A percentile compares a stretch with the other conserved stretches of the same genome.
phyloP scores from a whole-genome alignment of 805 yeast genomes.

The Saccharomycopsis fodiens region DNA sequence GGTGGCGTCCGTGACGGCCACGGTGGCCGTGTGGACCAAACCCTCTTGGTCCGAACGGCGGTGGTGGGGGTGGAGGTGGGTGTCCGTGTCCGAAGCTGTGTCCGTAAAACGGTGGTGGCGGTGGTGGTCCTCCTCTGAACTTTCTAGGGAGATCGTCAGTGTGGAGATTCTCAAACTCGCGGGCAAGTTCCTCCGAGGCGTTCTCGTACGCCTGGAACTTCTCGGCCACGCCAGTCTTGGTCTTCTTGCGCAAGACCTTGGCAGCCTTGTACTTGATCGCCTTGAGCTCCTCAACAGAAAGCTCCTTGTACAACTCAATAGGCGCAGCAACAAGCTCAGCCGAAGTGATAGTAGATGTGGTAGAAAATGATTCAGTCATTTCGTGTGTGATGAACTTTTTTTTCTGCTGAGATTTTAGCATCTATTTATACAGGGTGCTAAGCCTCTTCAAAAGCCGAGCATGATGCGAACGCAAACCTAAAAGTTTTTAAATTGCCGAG shows the following conservation, averaged over 20 bases:
- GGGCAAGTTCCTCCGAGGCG: background rate
- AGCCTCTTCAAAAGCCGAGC: no score
- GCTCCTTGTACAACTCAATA: constrained; percentile 9
- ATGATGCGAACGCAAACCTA: no score
- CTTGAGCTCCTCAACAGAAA: constrained; percentile 14
- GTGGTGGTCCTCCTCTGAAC: background rate
- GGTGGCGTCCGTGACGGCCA: no score
- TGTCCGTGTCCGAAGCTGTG: background rate
- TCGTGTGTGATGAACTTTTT: no score
- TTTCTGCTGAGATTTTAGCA: no score
- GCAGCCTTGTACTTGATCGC: constrained; percentile 16
- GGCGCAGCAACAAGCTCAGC: constrained; percentile 14
- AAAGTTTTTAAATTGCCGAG: no score
- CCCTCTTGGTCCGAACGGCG: background rate
- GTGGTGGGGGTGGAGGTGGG: background rate
- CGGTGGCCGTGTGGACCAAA: no score
- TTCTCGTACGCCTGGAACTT: background rate
- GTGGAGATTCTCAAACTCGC: background rate
- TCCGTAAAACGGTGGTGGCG: no score
- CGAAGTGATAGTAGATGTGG: constrained; percentile 1
- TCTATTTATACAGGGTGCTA: no score
- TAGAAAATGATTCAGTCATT: no score
- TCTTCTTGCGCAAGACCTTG: constrained; percentile 18
- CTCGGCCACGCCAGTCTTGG: constrained; percentile 6
- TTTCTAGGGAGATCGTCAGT: background rate